Evolutionary conservation across 129 eudicot species (phyloP).

Genomic region (Escallonia rubra): DNA sequence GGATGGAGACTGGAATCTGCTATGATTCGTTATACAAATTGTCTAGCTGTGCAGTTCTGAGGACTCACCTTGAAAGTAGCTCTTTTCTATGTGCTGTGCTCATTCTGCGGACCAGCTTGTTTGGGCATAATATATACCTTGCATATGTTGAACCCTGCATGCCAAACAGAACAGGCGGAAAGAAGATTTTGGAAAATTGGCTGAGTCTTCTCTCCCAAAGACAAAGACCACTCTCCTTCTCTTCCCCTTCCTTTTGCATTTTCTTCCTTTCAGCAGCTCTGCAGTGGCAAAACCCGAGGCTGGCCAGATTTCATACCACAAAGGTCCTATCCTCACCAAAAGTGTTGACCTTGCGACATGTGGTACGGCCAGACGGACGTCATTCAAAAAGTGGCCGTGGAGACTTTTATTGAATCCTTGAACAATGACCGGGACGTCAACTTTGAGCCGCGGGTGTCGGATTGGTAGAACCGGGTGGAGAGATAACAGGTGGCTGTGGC

Average conservation of each 20-base stretch:
- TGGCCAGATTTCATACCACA: background rate
- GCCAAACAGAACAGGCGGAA: background rate
- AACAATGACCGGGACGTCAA: background rate
- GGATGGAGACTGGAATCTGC: no score
- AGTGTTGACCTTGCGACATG: background rate
- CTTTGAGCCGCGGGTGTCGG: conserved; percentile 2
- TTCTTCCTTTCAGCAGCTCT: no score
- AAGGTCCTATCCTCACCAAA: conserved; percentile 9
- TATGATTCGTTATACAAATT: no score
- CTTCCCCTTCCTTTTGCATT: background rate
- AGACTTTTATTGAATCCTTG: background rate
- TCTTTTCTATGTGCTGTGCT: no score
- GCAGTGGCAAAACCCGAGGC: background rate
- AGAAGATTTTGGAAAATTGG: conserved; percentile 5
- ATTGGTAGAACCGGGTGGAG: conserved; percentile 7
- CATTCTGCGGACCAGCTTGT: no score
- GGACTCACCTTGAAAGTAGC: no score
- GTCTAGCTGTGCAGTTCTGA: no score
- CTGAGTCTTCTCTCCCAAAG: conserved; percentile 4
- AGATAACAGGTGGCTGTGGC: conserved; percentile 3
- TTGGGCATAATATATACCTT: no score
- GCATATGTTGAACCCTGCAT: no score
- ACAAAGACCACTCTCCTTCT: background rate
- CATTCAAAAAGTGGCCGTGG: background rate
- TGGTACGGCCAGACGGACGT: background rate